Percentiles rank a stretch among this genome's conserved stretches.
phyloP scores from a whole-genome alignment of 352 stramenopile species.

The Phytophthora citricola region DNA sequence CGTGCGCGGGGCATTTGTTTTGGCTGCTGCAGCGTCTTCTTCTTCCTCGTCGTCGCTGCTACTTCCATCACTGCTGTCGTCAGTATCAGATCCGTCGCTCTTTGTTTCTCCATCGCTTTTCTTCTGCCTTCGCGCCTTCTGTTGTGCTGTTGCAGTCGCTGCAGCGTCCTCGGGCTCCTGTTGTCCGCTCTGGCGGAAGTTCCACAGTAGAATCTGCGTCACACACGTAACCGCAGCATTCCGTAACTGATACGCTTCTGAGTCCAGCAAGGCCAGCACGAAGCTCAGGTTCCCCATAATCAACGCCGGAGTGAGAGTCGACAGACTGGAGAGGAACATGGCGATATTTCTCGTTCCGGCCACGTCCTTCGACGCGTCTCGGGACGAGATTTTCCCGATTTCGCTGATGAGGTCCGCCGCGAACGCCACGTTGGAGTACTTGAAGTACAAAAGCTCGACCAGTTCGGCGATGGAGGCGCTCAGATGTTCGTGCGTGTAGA shows the following conservation, averaged over 20 bases:
- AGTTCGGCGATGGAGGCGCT: constrained; percentile 66
- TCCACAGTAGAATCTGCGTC: constrained; percentile 79
- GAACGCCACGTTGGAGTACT: constrained; percentile 70
- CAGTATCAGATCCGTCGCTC: constrained; percentile 32
- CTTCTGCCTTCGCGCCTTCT: constrained; percentile 22
- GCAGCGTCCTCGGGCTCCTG: constrained; percentile 31
- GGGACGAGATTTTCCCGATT: constrained; percentile 76
- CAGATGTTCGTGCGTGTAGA: constrained; percentile 78
- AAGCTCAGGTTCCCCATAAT: constrained; percentile 84
- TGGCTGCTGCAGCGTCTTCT: constrained; percentile 18
- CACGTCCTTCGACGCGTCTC: constrained; percentile 74
- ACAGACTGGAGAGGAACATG: constrained; percentile 71
- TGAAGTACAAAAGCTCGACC: constrained; percentile 64
- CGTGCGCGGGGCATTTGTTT: constrained; percentile 35
- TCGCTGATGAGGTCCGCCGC: constrained; percentile 78
- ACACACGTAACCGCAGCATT: constrained; percentile 83
- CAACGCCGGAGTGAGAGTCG: constrained; percentile 65
- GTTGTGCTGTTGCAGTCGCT: constrained; percentile 16
- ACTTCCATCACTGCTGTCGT: constrained; percentile 33
- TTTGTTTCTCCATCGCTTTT: constrained; percentile 28
- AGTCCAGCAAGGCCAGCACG: constrained; percentile 75
- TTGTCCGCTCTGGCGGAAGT: constrained; percentile 61
- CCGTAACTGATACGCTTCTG: constrained; percentile 78
- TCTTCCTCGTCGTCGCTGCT: constrained; percentile 36
- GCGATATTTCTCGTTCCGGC: constrained; percentile 79